Conservation (phyloP, 495 filamentous ascomycete species). For the Amorphotheca resinae region DNA sequence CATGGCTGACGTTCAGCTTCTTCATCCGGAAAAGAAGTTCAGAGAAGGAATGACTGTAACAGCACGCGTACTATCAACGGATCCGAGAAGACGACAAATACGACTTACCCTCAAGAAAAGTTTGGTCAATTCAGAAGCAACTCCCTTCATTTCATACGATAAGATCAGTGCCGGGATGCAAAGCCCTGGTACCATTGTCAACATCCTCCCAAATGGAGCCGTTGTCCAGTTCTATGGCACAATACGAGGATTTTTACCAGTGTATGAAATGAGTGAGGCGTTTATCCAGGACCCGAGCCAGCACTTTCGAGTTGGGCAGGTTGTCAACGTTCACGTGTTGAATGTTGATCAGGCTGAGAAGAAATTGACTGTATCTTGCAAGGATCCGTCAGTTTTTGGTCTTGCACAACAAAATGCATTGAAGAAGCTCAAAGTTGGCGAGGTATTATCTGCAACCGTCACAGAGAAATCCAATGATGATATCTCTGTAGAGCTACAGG, state of each 20-base stretch:
- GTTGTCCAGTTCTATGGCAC: conserved; percentile 86
- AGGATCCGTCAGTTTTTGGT: conserved; percentile 66
- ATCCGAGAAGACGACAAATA: conserved; percentile 63
- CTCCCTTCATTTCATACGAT: conserved; percentile 63
- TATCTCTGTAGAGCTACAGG: conserved; percentile 61
- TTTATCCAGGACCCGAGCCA: conserved; percentile 80
- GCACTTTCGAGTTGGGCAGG: conserved; percentile 83
- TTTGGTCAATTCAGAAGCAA: conserved; percentile 72
- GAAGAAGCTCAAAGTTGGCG: conserved; percentile 53
- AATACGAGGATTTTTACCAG: conserved; percentile 73
- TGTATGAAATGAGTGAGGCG: conserved; percentile 94
- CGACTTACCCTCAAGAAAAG: conserved; percentile 91
- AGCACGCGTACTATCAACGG: conserved; percentile 68
- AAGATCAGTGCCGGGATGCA: conserved; percentile 56
- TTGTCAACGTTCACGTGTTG: conserved; percentile 73
- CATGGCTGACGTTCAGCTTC: conserved; percentile 72
- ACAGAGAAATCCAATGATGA: conserved; percentile 76
- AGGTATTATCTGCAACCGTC: conserved; percentile 62
- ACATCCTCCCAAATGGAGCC: conserved; percentile 62
- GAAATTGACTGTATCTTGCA: conserved; percentile 83
- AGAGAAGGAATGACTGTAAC: conserved; percentile 74
- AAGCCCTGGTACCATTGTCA: conserved; percentile 74
- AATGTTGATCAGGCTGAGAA: conserved; percentile 58
- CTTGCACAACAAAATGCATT: conserved; percentile 63
- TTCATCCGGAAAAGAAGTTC: conserved; percentile 94